These are phyloP conservation scores for Primulina eburnea DNA, from an alignment of 257 asterid species.

Conservation along the genomic window DNA sequence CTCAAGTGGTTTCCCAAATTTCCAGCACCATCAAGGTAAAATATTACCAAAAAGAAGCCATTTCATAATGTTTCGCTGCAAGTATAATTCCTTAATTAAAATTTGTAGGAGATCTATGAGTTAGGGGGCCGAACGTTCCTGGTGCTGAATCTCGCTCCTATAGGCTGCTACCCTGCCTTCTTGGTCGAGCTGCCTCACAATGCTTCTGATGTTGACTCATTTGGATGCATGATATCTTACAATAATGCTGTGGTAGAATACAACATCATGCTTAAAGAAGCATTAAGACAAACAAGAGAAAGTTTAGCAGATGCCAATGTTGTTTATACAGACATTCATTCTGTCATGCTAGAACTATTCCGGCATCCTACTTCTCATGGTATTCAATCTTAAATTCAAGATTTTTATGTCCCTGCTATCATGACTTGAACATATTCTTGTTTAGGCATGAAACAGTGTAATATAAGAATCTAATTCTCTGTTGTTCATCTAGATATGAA, in stretches of 20 bases:
- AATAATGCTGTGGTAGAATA: slow-evolving; percentile 64
- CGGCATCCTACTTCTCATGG: slow-evolving; percentile 69
- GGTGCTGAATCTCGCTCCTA: slow-evolving; percentile 70
- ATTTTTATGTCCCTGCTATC: background rate
- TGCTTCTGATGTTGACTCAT: slow-evolving; percentile 50
- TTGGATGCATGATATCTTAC: slow-evolving; percentile 72
- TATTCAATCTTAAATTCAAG: slow-evolving; percentile 17
- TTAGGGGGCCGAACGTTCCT: slow-evolving; percentile 68
- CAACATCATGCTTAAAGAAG: slow-evolving; percentile 53
- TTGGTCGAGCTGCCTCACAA: slow-evolving; percentile 60
- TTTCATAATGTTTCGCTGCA: background rate
- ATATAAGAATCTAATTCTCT: background rate
- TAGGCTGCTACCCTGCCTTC: slow-evolving; percentile 78
- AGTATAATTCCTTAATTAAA: background rate
- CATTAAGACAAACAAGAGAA: slow-evolving; percentile 40
- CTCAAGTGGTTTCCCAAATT: slow-evolving; percentile 69
- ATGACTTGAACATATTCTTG: background rate
- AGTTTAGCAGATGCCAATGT: slow-evolving; percentile 54
- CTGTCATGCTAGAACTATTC: slow-evolving; percentile 64
- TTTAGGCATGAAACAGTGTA: background rate
- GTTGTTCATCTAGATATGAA: slow-evolving; percentile 42
- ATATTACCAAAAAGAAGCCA: background rate
- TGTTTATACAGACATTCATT: slow-evolving; percentile 51
- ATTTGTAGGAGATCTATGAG: slow-evolving; percentile 52
- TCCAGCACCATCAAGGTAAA: slow-evolving; percentile 62